Conservation (phyloP, 495 filamentous ascomycete genomes). For the Aspergillus olivimuriae region DNA sequence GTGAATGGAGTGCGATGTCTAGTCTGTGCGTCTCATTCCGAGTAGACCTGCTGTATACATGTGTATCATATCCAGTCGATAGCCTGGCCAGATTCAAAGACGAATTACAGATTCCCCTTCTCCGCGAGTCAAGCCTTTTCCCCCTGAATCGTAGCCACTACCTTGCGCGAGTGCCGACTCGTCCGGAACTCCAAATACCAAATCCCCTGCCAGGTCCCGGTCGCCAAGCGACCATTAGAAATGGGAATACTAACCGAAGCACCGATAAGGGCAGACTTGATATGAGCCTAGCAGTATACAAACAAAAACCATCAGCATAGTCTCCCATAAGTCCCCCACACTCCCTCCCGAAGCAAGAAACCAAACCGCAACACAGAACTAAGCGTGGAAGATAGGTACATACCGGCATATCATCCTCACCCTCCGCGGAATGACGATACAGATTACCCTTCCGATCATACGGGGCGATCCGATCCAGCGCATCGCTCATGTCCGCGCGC, state of each 20-base stretch:
- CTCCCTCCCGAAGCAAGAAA: neutral
- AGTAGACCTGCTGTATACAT: no score
- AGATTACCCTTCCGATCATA: slow-evolving; percentile 64
- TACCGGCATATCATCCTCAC: slow-evolving; percentile 84
- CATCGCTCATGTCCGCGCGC: slow-evolving; percentile 84
- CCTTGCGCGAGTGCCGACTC: slow-evolving; percentile 63
- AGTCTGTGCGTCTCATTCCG: no score
- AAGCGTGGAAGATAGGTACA: slow-evolving; percentile 8
- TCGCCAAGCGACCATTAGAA: slow-evolving; percentile 69
- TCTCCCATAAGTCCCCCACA: neutral
- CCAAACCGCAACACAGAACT: slow-evolving; percentile 6
- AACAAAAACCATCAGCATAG: slow-evolving; percentile 2
- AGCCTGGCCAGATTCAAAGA: no score
- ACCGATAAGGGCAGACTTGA: slow-evolving; percentile 85
- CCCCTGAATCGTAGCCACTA: slow-evolving; percentile 93
- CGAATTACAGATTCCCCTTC: slow-evolving; percentile 14
- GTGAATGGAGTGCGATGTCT: no score
- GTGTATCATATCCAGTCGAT: no score
- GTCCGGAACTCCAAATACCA: slow-evolving; percentile 93
- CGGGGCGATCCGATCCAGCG: slow-evolving; percentile 80
- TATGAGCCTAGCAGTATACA: slow-evolving; percentile 66
- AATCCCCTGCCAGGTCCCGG: slow-evolving; percentile 72
- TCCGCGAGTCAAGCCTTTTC: slow-evolving; percentile 58
- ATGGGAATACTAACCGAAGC: slow-evolving; percentile 87
- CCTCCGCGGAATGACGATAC: slow-evolving; percentile 88